phyloP scores from a whole-genome alignment of 179 eudicot species.

The Silene noctiflora region DNA sequence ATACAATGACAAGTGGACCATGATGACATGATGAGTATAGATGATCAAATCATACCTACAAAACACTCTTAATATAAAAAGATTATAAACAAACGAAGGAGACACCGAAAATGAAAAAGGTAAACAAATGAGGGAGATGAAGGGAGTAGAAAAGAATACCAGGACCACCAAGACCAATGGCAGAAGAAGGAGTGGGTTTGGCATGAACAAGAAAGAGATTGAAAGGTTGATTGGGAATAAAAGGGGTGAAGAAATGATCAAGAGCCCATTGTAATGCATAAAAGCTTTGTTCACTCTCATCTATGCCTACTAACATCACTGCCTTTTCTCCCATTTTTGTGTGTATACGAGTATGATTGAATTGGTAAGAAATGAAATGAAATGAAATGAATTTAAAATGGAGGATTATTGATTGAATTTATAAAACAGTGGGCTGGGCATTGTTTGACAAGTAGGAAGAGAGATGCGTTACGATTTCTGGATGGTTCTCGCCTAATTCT shows the following conservation, averaged over 20 bases:
- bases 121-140: too few relatives aligned
- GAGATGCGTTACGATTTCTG: slow-evolving; percentile 1
- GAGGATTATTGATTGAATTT: background rate
- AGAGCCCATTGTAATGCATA: slow-evolving; percentile 31
- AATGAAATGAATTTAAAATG: background rate
- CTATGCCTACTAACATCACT: slow-evolving; percentile 32
- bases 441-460: background rate
- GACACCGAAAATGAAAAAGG: too few relatives aligned
- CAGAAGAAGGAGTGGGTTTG: slow-evolving; percentile 28
- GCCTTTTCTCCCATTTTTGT: slow-evolving; percentile 26
- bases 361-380: background rate
- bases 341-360: too few relatives aligned
- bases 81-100: too few relatives aligned
- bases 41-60: too few relatives aligned
- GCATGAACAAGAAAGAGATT: slow-evolving; percentile 28
- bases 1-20: too few relatives aligned
- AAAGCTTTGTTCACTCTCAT: slow-evolving; percentile 33
- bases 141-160: slow-evolving; percentile 18
- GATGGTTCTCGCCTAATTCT: background rate
- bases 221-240: slow-evolving; percentile 24
- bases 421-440: background rate
- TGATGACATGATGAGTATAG: too few relatives aligned
- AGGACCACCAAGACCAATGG: slow-evolving; percentile 32
- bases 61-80: too few relatives aligned
- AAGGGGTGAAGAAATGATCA: slow-evolving; percentile 29